Percentiles rank a stretch among this genome's conserved stretches.
These are phyloP conservation scores for Acanthamoeba healyi DNA, from an alignment of 208 protist species.

Conservation along the genomic window DNA sequence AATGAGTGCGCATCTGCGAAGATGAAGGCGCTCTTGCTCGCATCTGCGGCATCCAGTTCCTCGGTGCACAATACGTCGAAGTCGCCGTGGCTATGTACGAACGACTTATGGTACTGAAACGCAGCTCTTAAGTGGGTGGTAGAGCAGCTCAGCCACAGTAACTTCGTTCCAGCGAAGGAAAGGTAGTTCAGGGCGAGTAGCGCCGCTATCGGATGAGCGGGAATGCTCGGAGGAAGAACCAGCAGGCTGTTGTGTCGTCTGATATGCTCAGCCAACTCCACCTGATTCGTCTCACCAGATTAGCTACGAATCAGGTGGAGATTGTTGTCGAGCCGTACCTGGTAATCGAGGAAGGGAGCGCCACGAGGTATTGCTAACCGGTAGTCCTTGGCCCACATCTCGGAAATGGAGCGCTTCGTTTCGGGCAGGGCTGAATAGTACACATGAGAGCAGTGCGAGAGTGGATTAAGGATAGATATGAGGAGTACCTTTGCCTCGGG, in stretches of 20 bases:
- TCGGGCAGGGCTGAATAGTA: background rate
- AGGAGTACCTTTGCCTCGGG: constrained; percentile 34
- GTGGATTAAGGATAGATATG: too few species aligned
- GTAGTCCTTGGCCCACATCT: constrained; percentile 11
- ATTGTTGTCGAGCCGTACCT: constrained; percentile 15
- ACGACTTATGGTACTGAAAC: background rate
- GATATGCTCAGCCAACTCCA: constrained; percentile 28
- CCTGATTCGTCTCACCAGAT: too few species aligned
- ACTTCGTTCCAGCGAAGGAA: constrained; percentile 36
- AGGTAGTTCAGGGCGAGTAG: constrained; percentile 53
- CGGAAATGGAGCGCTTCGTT: background rate
- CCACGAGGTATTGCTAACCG: background rate
- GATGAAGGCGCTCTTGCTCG: background rate
- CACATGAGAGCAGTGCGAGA: background rate
- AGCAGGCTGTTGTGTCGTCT: constrained; percentile 8
- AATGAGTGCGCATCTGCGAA: constrained; percentile 21
- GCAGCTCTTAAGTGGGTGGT: background rate
- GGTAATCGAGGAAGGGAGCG: constrained; percentile 33
- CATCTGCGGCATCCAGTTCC: background rate
- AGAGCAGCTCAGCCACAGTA: constrained; percentile 30
- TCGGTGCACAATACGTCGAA: background rate
- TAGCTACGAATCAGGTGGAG: too few species aligned
- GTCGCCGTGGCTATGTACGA: background rate
- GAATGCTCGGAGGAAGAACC: constrained; percentile 6
- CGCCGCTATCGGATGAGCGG: background rate